A percentile compares a stretch with the other conserved stretches of the same genome.
Evolutionary conservation across 805 yeast genomes (phyloP).

Genomic region (Myxozyma udenii): DNA sequence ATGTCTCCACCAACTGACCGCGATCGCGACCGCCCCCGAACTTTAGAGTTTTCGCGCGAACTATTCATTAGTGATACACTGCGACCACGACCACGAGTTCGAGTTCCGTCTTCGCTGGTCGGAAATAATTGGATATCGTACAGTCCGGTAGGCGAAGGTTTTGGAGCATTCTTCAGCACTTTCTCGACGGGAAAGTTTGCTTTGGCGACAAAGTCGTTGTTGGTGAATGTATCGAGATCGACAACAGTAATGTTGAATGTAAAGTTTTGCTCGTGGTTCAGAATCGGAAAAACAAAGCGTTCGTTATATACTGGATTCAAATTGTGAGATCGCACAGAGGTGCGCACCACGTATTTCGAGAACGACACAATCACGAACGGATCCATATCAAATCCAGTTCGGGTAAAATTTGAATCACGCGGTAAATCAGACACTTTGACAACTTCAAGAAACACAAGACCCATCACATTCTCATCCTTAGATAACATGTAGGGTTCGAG

Average conservation of each 20-base stretch:
- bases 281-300: conserved; percentile 71
- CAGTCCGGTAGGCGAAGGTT: conserved; percentile 40
- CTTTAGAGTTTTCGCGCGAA: background rate
- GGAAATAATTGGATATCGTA: conserved; percentile 2
- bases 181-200: conserved; percentile 56
- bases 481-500: conserved; percentile 14
- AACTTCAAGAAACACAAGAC: conserved; percentile 75
- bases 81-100: background rate
- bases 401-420: conserved; percentile 62
- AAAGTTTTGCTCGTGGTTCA: conserved; percentile 61
- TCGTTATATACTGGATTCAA: conserved; percentile 81
- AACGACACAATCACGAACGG: conserved; percentile 91
- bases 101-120: background rate
- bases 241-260: conserved; percentile 68
- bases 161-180: conserved; percentile 40
- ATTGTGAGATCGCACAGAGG: conserved; percentile 79
- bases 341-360: conserved; percentile 81
- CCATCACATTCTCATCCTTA: conserved; percentile 41
- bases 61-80: background rate
- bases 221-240: conserved; percentile 81
- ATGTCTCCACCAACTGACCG: background rate
- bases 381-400: conserved; percentile 89
- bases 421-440: conserved; percentile 75
- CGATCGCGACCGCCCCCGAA: background rate
- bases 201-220: conserved; percentile 76